phyloP scores from a whole-genome alignment of 768 basidiomycete species.

The Leccinum rimulosum region DNA sequence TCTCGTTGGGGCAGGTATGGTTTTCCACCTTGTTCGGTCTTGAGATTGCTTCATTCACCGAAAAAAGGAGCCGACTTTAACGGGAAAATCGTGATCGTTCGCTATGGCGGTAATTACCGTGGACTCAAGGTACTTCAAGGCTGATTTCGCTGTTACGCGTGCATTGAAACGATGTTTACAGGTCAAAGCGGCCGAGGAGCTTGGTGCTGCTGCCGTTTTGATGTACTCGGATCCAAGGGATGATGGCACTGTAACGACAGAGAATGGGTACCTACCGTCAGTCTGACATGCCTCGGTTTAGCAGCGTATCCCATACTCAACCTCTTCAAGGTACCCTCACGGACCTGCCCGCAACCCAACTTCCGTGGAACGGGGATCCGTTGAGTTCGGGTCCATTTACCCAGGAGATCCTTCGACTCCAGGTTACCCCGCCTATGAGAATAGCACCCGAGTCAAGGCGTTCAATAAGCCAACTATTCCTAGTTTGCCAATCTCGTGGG shows the following conservation, averaged over 20 bases:
- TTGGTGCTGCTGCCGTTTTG: conserved; percentile 79
- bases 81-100: conserved; percentile 74
- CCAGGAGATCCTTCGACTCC: conserved; percentile 86
- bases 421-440: conserved; percentile 81
- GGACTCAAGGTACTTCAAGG: conserved; percentile 70
- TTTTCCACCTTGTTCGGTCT: too few species aligned
- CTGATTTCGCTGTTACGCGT: background rate
- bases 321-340: conserved; percentile 42
- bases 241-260: conserved; percentile 75
- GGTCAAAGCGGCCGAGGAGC: conserved; percentile 84
- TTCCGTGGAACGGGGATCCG: conserved; percentile 84
- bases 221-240: conserved; percentile 89
- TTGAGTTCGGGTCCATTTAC: conserved; percentile 66
- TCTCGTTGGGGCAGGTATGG: conserved; percentile 35
- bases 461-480: conserved; percentile 72
- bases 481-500: conserved; percentile 86
- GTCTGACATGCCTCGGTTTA: too few species aligned
- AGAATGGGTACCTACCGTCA: conserved; percentile 67
- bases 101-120: conserved; percentile 78
- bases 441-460: conserved; percentile 61
- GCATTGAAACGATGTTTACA: conserved; percentile 27
- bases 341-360: conserved; percentile 88
- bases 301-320: too few species aligned
- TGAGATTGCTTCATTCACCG: too few species aligned
- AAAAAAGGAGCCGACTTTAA: conserved; percentile 45